Conservation (phyloP, 805 yeast genomes). For the Ogataea ganodermae region DNA sequence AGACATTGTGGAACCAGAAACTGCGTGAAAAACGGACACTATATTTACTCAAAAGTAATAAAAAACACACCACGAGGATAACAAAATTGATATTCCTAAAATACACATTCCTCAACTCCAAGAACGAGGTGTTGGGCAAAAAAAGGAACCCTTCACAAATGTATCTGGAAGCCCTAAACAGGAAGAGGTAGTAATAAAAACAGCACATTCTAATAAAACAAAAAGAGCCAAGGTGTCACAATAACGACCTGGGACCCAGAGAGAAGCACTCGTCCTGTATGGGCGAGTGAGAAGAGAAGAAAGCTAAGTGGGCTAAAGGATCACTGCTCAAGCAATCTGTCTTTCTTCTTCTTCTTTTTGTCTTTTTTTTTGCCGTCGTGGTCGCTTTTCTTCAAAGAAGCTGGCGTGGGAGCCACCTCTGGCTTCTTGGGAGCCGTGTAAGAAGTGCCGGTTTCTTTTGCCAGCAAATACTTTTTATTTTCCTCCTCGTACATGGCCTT, state of each 20-base stretch:
- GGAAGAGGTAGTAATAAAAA: constrained; percentile 8
- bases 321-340: constrained; percentile 25
- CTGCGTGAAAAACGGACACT: background rate
- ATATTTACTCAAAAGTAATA: too few relatives aligned
- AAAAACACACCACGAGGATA: too few relatives aligned
- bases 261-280: constrained; percentile 3
- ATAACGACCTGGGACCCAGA: constrained; percentile 3
- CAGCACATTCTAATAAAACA: constrained; percentile 18
- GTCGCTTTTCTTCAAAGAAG: constrained; percentile 24
- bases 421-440: constrained; percentile 33
- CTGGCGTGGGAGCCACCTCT: constrained; percentile 26
- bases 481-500: constrained; percentile 39
- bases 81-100: constrained; percentile 4
- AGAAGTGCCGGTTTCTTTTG: constrained; percentile 32
- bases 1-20: background rate
- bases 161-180: background rate
- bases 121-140: too few relatives aligned
- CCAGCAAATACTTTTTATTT: constrained; percentile 31
- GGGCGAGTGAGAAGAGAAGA: constrained; percentile 8
- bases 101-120: constrained; percentile 5
- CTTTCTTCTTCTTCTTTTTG: constrained; percentile 55
- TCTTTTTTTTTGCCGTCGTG: constrained; percentile 51
- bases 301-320: background rate
- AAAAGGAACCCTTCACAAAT: background rate
- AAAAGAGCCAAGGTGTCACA: constrained; percentile 10